Evolutionary conservation across 2,329 filamentous ascomycete genomes (phyloP).

Genomic region (Teratosphaeria epicoccoides): DNA sequence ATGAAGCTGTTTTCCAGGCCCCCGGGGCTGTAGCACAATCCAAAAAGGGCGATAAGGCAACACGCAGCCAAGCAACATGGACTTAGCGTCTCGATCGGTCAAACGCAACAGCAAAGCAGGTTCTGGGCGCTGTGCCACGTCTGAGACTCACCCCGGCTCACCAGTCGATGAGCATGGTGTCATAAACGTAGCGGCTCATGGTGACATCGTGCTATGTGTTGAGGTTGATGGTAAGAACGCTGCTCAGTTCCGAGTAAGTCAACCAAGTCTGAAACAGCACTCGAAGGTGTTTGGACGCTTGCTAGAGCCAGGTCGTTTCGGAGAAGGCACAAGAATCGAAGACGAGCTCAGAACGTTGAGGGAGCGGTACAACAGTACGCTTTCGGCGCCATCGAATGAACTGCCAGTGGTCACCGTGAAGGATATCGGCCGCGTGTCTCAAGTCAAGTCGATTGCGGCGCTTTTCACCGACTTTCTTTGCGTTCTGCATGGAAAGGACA

Average conservation of each 20-base stretch:
- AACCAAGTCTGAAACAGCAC: conserved; percentile 45
- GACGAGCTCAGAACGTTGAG: conserved; percentile 42
- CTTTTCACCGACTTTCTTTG: conserved; percentile 55
- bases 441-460: conserved; percentile 44
- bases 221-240: conserved; percentile 46
- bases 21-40: neutral
- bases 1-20: conserved; percentile 20
- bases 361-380: conserved; percentile 37
- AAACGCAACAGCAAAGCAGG: neutral
- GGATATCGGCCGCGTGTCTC: conserved; percentile 60
- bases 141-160: neutral
- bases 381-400: conserved; percentile 30
- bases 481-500: conserved; percentile 50
- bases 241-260: conserved; percentile 53
- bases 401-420: conserved; percentile 56
- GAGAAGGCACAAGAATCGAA: conserved; percentile 49
- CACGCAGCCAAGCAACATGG: neutral
- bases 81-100: neutral
- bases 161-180: neutral
- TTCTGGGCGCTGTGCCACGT: neutral
- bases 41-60: neutral
- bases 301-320: conserved; percentile 52
- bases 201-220: conserved; percentile 57
- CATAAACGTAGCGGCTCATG: conserved; percentile 32
- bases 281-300: conserved; percentile 63